Conservation (phyloP, 345 rosid genomes). For the Rhodamnia rubescens region DNA sequence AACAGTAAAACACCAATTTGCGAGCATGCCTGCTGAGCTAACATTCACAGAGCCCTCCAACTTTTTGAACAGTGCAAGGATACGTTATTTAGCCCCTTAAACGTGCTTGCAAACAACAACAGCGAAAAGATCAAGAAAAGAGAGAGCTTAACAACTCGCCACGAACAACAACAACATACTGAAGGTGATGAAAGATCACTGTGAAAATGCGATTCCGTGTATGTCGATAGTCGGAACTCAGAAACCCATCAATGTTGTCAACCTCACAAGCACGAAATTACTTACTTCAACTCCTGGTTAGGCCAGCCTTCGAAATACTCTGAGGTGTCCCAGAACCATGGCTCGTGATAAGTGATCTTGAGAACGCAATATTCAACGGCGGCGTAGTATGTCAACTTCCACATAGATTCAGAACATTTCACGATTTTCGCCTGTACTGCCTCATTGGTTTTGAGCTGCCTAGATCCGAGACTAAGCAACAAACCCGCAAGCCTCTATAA, state of each 20-base stretch:
- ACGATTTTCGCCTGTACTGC: constrained; percentile 36
- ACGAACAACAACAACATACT: neutral
- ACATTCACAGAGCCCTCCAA: neutral
- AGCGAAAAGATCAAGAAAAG: neutral
- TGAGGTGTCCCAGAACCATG: constrained; percentile 65
- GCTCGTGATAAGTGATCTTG: constrained; percentile 35
- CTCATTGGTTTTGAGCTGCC: constrained; percentile 39
- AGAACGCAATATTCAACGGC: constrained; percentile 51
- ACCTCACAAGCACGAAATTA: constrained; percentile 2
- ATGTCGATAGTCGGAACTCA: neutral
- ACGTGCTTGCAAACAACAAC: neutral
- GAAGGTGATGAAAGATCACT: neutral
- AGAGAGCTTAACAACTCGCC: neutral
- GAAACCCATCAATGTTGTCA: neutral
- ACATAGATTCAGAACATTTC: constrained; percentile 85
- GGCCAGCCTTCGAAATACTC: constrained; percentile 76
- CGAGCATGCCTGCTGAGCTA: neutral
- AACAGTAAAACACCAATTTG: neutral
- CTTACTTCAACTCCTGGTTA: constrained; percentile 80
- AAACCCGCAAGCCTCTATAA: constrained; percentile 50
- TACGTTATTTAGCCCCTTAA: neutral
- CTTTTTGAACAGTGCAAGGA: neutral
- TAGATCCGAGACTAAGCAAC: constrained; percentile 31
- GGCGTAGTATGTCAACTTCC: constrained; percentile 75
- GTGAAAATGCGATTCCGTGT: neutral